phyloP scores from a whole-genome alignment of 306 rosid species.

The Lablab purpureus region DNA sequence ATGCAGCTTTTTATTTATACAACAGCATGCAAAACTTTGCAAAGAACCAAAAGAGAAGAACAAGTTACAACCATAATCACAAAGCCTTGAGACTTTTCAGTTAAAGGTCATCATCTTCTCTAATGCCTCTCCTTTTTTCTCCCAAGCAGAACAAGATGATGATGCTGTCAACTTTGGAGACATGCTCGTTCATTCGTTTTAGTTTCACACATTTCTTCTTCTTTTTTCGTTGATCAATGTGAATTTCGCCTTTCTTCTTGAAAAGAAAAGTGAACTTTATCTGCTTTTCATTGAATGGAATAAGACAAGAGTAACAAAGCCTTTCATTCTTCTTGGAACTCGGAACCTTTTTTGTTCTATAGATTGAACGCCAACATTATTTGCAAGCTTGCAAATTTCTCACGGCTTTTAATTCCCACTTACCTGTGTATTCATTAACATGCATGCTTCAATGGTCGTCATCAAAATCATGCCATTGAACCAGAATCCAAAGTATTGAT shows the following conservation, averaged over 20 bases:
- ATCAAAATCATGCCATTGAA: background rate
- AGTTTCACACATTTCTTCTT: background rate
- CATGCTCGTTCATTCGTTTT: conserved; percentile 16
- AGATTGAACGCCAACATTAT: background rate
- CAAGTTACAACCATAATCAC: conserved; percentile 28
- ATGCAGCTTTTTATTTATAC: conserved; percentile 35
- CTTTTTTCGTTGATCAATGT: conserved; percentile 19
- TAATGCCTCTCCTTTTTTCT: background rate
- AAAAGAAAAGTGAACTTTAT: background rate
- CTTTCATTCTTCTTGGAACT: conserved; percentile 39
- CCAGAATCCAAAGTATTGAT: background rate
- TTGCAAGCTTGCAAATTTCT: conserved; percentile 1
- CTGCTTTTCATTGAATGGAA: conserved; percentile 12
- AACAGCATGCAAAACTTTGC: conserved; percentile 39
- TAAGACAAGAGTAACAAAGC: conserved; percentile 2
- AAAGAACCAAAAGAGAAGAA: conserved; percentile 33
- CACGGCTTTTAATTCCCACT: background rate
- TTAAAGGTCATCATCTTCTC: conserved; percentile 34
- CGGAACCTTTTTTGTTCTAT: background rate
- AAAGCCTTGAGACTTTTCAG: conserved; percentile 44
- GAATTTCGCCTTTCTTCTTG: background rate
- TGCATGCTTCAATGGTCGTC: background rate
- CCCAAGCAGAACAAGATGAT: conserved; percentile 8
- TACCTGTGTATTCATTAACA: background rate
- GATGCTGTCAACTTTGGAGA: conserved; percentile 37